These are phyloP conservation scores for Fusarium clavum DNA, from an alignment of 2,329 filamentous ascomycete genomes.

Conservation along the genomic window DNA sequence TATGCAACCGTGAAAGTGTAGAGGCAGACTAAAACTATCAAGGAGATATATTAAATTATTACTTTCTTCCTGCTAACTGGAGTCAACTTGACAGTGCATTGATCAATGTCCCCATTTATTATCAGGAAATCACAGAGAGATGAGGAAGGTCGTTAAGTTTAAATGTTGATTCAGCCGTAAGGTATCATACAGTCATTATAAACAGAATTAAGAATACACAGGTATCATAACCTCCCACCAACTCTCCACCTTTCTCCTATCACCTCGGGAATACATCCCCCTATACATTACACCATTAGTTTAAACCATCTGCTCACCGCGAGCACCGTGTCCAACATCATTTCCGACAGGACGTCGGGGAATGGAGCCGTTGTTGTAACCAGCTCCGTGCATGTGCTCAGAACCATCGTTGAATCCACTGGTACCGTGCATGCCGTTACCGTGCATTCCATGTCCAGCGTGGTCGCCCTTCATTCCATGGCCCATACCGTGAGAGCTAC, in stretches of 20 bases:
- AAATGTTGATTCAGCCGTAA: slow-evolving; percentile 13
- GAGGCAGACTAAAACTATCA: too few relatives aligned
- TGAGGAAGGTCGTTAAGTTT: background rate
- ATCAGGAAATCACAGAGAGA: background rate
- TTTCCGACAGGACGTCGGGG: slow-evolving; percentile 33
- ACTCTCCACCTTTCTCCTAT: background rate
- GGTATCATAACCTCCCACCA: background rate
- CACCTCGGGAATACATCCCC: too few relatives aligned
- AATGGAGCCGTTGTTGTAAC: slow-evolving; percentile 27
- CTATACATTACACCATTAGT: background rate
- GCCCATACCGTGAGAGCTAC: slow-evolving; percentile 16
- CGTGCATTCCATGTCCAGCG: background rate
- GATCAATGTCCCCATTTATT: too few relatives aligned
- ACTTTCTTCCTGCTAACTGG: too few relatives aligned
- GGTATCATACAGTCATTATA: slow-evolving; percentile 20
- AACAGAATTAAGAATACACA: slow-evolving; percentile 1
- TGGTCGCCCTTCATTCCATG: slow-evolving; percentile 1
- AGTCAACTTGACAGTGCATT: too few relatives aligned
- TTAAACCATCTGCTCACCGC: slow-evolving; percentile 35
- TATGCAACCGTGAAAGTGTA: too few relatives aligned
- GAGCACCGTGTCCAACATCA: slow-evolving; percentile 5
- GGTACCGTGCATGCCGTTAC: background rate
- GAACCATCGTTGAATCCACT: slow-evolving; percentile 27
- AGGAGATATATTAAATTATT: too few relatives aligned
- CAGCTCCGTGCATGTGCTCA: slow-evolving; percentile 28